phyloP scores from a whole-genome alignment of 2,329 filamentous ascomycete genomes.

The Aspergillus transmontanensis region DNA sequence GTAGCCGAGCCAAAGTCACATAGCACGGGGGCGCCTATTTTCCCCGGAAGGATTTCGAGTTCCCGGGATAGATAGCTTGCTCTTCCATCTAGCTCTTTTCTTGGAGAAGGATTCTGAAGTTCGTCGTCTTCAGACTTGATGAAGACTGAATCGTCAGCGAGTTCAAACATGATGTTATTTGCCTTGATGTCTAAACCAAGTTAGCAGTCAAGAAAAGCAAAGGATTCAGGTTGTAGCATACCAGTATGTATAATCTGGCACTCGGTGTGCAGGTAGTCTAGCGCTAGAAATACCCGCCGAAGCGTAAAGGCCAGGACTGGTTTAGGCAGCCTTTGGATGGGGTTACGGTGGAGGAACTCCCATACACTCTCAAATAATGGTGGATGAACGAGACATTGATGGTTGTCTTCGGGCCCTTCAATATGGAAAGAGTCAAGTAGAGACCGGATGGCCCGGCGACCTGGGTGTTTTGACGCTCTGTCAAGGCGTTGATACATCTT shows the following conservation, averaged over 20 bases:
- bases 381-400: constrained; percentile 42
- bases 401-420: constrained; percentile 29
- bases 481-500: constrained; percentile 48
- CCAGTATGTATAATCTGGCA: constrained; percentile 52
- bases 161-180: constrained; percentile 52
- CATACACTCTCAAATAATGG: constrained; percentile 49
- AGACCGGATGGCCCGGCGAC: constrained; percentile 30
- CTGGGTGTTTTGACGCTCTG: constrained; percentile 29
- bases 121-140: constrained; percentile 45
- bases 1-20: constrained; percentile 56
- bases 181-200: constrained; percentile 45
- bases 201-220: no score
- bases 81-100: constrained; percentile 47
- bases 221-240: constrained; percentile 22
- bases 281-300: constrained; percentile 43
- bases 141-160: constrained; percentile 45
- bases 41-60: constrained; percentile 35
- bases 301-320: constrained; percentile 41
- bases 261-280: constrained; percentile 52
- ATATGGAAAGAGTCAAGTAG: constrained; percentile 41
- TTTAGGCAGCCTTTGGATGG: constrained; percentile 37
- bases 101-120: constrained; percentile 41
- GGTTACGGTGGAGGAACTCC: constrained; percentile 46
- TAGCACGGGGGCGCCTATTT: constrained; percentile 41
- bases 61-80: constrained; percentile 48